Conservation (phyloP, 2,329 filamentous ascomycete species). For the Hypoxylon sp. region DNA sequence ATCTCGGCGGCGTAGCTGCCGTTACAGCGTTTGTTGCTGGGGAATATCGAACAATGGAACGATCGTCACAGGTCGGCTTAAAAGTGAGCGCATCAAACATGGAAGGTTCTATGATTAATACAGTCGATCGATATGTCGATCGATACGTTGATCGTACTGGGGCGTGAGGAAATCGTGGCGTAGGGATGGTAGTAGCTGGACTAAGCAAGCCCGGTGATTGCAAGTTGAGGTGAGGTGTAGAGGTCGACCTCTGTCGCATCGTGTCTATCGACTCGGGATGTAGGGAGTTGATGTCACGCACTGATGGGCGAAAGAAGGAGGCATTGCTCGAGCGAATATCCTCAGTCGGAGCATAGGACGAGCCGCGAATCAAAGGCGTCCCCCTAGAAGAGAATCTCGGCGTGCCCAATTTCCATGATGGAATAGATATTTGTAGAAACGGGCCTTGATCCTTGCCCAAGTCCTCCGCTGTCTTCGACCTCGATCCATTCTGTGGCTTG, state of each 20-base stretch:
- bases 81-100: slow-evolving; percentile 86
- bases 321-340: slow-evolving; percentile 71
- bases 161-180: slow-evolving; percentile 52
- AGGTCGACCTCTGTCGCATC: slow-evolving; percentile 50
- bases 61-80: slow-evolving; percentile 80
- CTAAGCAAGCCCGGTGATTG: slow-evolving; percentile 40
- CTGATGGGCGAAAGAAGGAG: slow-evolving; percentile 55
- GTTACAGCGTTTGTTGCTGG: slow-evolving; percentile 75
- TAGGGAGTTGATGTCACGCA: slow-evolving; percentile 47
- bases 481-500: slow-evolving; percentile 66
- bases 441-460: slow-evolving; percentile 56
- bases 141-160: slow-evolving; percentile 56
- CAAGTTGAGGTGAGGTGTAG: slow-evolving; percentile 49
- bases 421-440: slow-evolving; percentile 78
- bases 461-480: slow-evolving; percentile 71
- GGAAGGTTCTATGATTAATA: slow-evolving; percentile 69
- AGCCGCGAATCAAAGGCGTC: slow-evolving; percentile 79
- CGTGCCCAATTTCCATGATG: slow-evolving; percentile 83
- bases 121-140: slow-evolving; percentile 59
- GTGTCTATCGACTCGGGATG: slow-evolving; percentile 44
- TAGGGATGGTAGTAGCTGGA: slow-evolving; percentile 46
- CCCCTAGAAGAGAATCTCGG: slow-evolving; percentile 81
- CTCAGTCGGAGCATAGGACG: slow-evolving; percentile 80
- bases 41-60: slow-evolving; percentile 83
- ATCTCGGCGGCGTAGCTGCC: slow-evolving; percentile 87